Base-by-base conservation (phyloP, 345 rosid species). In the Aegle marmelos region DNA sequence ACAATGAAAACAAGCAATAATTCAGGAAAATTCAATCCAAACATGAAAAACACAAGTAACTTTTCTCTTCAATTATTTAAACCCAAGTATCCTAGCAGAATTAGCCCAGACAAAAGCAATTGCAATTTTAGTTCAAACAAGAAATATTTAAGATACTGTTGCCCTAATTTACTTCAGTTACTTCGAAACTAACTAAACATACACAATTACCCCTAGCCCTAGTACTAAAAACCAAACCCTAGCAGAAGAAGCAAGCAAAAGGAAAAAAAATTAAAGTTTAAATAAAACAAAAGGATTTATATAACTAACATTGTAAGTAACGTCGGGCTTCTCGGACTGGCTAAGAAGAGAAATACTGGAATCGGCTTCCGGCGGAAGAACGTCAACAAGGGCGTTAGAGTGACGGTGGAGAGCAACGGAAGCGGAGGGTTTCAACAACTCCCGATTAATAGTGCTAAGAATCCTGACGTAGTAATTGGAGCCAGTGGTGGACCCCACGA, bases 291-390 rank as follows among this genome's bases (percentile, higher is more conserved):
- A 37, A 4, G 7, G 36, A 73, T 9, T 66, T 5, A 9, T 39
- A 25, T 71, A 30, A 83, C 87, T 83, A 68, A 94, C 99, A 75
- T 89, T 92, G 74, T 96, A 96, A 58, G 97, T 81, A 75, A 96
- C 99, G 53, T 96, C 99, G 6, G 99, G 99, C 86, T 96, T 96
- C 90, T 96, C 99, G 7, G 97, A 92, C 87, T 96, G 99, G 79
- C 94, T 90, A 5, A 96, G 99, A 24, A 96, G 90, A 11, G 99
- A 96, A 78, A 96, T 96, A 66, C 98, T 94, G 27, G 99, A 96
- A 80, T 96, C 99, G 0, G 99, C 99, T 87, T 96, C 99, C 5
- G 98, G 99, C 10, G 99, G 99, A 77, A 96, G 86, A 0, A 96
- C 98, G 77, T 96, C 99, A 19, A 96, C 99, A 4, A 96, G 97